Conservation (phyloP, 1,139 yeast genomes). For the Blastobotrys illinoisensis region DNA sequence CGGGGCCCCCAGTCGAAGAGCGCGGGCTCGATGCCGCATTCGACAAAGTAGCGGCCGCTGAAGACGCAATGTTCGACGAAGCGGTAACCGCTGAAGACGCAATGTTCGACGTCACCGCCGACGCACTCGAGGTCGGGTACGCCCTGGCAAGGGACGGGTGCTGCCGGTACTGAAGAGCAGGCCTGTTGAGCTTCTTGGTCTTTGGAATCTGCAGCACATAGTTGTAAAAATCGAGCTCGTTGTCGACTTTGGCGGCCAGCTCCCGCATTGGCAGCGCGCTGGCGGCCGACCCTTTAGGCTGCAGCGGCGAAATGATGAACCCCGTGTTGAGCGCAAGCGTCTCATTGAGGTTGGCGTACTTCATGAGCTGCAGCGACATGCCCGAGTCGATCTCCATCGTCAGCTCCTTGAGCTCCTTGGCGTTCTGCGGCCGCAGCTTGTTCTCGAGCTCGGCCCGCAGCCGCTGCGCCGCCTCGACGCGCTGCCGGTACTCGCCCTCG, state of each 20-base stretch:
- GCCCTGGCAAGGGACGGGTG: constrained; percentile 58
- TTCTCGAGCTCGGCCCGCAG: constrained; percentile 67
- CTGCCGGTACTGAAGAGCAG: constrained; percentile 58
- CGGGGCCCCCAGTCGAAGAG: too few species aligned
- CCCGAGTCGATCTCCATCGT: constrained; percentile 87
- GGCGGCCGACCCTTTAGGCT: constrained; percentile 31
- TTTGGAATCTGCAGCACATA: constrained; percentile 45
- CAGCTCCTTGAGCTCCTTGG: constrained; percentile 67
- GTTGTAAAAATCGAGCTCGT: constrained; percentile 73
- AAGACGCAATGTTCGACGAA: too few species aligned
- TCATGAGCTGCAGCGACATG: constrained; percentile 77
- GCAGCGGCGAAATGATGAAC: constrained; percentile 70
- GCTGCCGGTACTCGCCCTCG: constrained; percentile 77
- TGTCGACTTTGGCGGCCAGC: constrained; percentile 70
- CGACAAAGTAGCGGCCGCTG: too few species aligned
- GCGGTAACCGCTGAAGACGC: too few species aligned
- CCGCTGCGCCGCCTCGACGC: constrained; percentile 67
- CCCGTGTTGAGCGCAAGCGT: constrained; percentile 80
- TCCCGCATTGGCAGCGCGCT: constrained; percentile 61
- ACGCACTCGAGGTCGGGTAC: constrained; percentile 8
- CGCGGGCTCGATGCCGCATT: too few species aligned
- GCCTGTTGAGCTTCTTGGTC: constrained; percentile 29
- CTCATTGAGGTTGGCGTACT: constrained; percentile 83
- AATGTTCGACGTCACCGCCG: neutral
- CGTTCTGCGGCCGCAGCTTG: constrained; percentile 71